Conservation (phyloP, 1,284 basidiomycete genomes). For the Porodaedalea pini region DNA sequence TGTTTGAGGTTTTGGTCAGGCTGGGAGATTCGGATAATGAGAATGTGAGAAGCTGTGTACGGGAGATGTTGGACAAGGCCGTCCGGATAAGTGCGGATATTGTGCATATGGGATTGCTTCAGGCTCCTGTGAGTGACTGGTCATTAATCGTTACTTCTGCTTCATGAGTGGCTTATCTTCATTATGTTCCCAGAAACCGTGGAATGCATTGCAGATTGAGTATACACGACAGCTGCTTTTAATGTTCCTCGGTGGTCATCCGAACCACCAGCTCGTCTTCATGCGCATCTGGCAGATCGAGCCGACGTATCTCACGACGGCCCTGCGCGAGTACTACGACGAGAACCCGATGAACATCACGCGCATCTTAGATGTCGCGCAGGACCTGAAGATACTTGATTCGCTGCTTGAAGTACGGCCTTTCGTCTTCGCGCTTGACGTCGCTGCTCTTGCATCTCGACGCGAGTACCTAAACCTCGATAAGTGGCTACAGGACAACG, state of each 20-base stretch:
- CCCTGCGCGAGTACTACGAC: slow-evolving; percentile 88
- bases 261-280: slow-evolving; percentile 94
- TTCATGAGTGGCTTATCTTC: slow-evolving; percentile 14
- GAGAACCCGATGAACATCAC: slow-evolving; percentile 93
- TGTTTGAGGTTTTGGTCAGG: slow-evolving; percentile 85
- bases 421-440: slow-evolving; percentile 86
- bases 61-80: slow-evolving; percentile 90
- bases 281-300: slow-evolving; percentile 94
- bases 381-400: slow-evolving; percentile 92
- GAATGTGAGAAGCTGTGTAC: slow-evolving; percentile 72
- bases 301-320: slow-evolving; percentile 78
- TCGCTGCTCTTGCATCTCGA: slow-evolving; percentile 89
- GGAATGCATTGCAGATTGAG: slow-evolving; percentile 83
- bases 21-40: slow-evolving; percentile 66
- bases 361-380: slow-evolving; percentile 91
- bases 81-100: slow-evolving; percentile 92
- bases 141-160: too few species aligned
- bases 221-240: slow-evolving; percentile 84
- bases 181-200: slow-evolving; percentile 65
- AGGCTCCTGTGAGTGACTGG: slow-evolving; percentile 72
- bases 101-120: slow-evolving; percentile 89
- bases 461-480: slow-evolving; percentile 94
- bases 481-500: slow-evolving; percentile 92
- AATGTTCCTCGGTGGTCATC: slow-evolving; percentile 91
- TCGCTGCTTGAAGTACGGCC: slow-evolving; percentile 84